These are phyloP conservation scores for Aspergillus intermedius DNA, from an alignment of 2,329 filamentous ascomycete genomes.

Conservation along the genomic window DNA sequence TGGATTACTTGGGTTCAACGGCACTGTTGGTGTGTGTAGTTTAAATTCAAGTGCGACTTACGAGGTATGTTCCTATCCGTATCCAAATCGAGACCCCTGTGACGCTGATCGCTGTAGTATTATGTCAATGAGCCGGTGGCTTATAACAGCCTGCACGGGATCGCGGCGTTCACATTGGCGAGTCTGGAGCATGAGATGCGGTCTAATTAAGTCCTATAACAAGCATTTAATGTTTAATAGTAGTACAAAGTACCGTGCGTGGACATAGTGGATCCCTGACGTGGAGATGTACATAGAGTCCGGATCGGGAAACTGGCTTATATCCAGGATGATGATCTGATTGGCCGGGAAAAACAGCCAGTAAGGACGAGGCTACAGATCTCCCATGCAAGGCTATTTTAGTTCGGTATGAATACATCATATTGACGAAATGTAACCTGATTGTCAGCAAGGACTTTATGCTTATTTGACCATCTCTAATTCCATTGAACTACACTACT, in stretches of 20 bases:
- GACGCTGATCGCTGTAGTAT: conserved; percentile 11
- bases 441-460: too few species aligned
- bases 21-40: conserved; percentile 49
- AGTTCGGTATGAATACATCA: too few species aligned
- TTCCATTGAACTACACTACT: background rate
- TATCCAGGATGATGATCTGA: too few species aligned
- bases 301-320: too few species aligned
- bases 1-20: conserved; percentile 46
- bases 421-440: too few species aligned
- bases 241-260: too few species aligned
- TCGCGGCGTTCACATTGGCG: conserved; percentile 19
- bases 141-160: conserved; percentile 20
- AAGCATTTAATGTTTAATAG: too few species aligned
- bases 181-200: conserved; percentile 20
- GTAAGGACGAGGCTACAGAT: too few species aligned
- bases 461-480: background rate
- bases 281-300: too few species aligned
- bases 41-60: conserved; percentile 46
- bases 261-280: too few species aligned
- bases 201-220: background rate
- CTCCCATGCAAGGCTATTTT: too few species aligned
- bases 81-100: background rate
- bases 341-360: too few species aligned
- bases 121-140: conserved; percentile 18
- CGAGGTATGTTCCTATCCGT: conserved; percentile 34